These are phyloP conservation scores for Leishmania amazonensis DNA, from an alignment of 208 protist species.

Conservation along the genomic window DNA sequence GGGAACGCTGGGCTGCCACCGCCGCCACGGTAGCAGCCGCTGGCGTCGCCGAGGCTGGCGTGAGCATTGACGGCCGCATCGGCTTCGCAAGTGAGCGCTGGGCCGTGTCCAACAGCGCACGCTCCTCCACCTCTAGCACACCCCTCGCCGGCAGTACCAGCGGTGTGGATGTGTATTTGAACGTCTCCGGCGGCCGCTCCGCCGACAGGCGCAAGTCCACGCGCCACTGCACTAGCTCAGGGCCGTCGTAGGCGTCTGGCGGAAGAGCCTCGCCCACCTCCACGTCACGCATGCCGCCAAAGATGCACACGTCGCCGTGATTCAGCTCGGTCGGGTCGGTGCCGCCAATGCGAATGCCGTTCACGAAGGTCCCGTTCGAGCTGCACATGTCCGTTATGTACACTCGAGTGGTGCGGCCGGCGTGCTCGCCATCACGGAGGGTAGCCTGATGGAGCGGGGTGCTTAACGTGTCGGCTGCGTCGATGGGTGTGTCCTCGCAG, in stretches of 20 bases:
- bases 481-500: background rate
- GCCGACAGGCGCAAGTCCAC: slow-evolving; percentile 30
- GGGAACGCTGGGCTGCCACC: no score
- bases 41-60: background rate
- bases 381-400: slow-evolving; percentile 83
- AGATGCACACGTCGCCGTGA: slow-evolving; percentile 69
- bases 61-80: background rate
- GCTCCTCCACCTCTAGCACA: slow-evolving; percentile 48
- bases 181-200: slow-evolving; percentile 13
- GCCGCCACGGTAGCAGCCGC: slow-evolving; percentile 2
- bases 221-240: slow-evolving; percentile 81
- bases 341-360: slow-evolving; percentile 54
- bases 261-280: slow-evolving; percentile 51
- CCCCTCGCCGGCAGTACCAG: slow-evolving; percentile 51
- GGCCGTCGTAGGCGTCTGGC: slow-evolving; percentile 45
- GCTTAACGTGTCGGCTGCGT: background rate
- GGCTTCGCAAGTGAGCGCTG: slow-evolving; percentile 36
- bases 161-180: slow-evolving; percentile 57
- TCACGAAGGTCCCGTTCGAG: slow-evolving; percentile 91
- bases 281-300: slow-evolving; percentile 89
- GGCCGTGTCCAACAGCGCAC: slow-evolving; percentile 39
- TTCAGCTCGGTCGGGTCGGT: slow-evolving; percentile 51
- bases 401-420: slow-evolving; percentile 12
- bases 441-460: slow-evolving; percentile 2
- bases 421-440: background rate